Percentiles rank a stretch among this genome's conserved stretches.
These are phyloP conservation scores for Xylariaceae sp. DNA, from an alignment of 2,329 filamentous ascomycete genomes.

Conservation along the genomic window DNA sequence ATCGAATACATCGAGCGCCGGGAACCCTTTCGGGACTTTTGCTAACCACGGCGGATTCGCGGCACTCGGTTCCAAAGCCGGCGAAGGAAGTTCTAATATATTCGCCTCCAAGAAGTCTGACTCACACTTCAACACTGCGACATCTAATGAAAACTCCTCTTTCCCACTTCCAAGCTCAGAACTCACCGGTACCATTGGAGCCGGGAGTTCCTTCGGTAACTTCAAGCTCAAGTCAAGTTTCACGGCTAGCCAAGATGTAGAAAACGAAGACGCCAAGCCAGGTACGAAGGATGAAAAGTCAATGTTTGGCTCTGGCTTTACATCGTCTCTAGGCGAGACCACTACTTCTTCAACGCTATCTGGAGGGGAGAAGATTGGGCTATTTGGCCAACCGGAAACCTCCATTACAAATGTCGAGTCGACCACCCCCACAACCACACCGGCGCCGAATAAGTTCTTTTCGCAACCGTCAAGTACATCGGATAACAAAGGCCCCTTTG, in stretches of 20 bases:
- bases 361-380: constrained; percentile 14
- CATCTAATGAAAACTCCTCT: constrained; percentile 35
- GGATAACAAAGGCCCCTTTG: constrained; percentile 32
- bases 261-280: constrained; percentile 46
- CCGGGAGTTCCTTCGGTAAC: constrained; percentile 40
- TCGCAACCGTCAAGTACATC: constrained; percentile 35
- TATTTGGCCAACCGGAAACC: constrained; percentile 18
- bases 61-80: constrained; percentile 38
- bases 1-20: constrained; percentile 11
- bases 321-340: constrained; percentile 51
- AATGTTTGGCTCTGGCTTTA: constrained; percentile 60
- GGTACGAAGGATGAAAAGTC: constrained; percentile 39
- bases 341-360: constrained; percentile 35
- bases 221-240: constrained; percentile 69
- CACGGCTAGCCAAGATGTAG: constrained; percentile 58
- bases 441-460: constrained; percentile 45
- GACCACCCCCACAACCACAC: constrained; percentile 50
- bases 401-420: constrained; percentile 27
- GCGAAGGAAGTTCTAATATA: constrained; percentile 32
- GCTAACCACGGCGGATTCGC: constrained; percentile 54
- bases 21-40: constrained; percentile 42
- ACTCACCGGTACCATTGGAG: constrained; percentile 23
- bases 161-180: constrained; percentile 40
- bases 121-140: constrained; percentile 18
- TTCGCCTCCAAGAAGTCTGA: constrained; percentile 37